Conservation (phyloP, 2,329 filamentous ascomycete species). For the Xylariaceae sp. region DNA sequence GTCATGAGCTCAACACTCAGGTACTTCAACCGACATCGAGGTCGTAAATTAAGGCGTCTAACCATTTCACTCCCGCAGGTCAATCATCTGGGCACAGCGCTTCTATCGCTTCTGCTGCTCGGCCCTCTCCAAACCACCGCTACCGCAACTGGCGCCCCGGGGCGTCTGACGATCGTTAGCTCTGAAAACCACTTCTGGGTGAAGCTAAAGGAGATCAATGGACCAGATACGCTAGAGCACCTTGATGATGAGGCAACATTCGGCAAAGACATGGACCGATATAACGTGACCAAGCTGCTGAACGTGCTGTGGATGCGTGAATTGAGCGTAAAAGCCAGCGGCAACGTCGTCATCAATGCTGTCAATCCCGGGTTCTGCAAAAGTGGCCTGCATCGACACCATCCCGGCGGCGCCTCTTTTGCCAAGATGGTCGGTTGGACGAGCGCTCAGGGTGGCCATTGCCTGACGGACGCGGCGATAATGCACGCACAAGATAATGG, state of each 20-base stretch:
- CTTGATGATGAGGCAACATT: slow-evolving; percentile 18
- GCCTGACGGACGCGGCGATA: slow-evolving; percentile 4
- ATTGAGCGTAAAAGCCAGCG: slow-evolving; percentile 9
- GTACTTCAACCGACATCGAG: background rate
- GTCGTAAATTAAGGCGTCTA: no score
- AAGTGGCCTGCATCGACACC: slow-evolving; percentile 18
- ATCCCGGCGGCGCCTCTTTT: slow-evolving; percentile 2
- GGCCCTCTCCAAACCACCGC: slow-evolving; percentile 13
- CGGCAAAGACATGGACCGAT: slow-evolving; percentile 12
- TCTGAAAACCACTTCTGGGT: slow-evolving; percentile 17
- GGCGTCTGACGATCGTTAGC: slow-evolving; percentile 17
- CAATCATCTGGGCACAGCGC: slow-evolving; percentile 18
- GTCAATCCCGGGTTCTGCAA: slow-evolving; percentile 18
- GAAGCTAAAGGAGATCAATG: slow-evolving; percentile 3
- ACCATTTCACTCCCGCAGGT: background rate
- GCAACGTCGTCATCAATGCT: slow-evolving; percentile 15
- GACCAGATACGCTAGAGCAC: slow-evolving; percentile 12
- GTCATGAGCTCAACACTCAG: slow-evolving; percentile 5
- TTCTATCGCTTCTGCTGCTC: slow-evolving; percentile 18
- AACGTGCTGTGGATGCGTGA: slow-evolving; percentile 17
- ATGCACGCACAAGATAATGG: background rate
- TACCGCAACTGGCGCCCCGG: slow-evolving; percentile 3
- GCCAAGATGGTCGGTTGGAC: slow-evolving; percentile 5
- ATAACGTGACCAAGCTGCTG: slow-evolving; percentile 19
- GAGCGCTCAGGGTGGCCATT: slow-evolving; percentile 2